Base-by-base conservation (phyloP, 257 asterid genomes). In the Galeopsis tetrahit region DNA sequence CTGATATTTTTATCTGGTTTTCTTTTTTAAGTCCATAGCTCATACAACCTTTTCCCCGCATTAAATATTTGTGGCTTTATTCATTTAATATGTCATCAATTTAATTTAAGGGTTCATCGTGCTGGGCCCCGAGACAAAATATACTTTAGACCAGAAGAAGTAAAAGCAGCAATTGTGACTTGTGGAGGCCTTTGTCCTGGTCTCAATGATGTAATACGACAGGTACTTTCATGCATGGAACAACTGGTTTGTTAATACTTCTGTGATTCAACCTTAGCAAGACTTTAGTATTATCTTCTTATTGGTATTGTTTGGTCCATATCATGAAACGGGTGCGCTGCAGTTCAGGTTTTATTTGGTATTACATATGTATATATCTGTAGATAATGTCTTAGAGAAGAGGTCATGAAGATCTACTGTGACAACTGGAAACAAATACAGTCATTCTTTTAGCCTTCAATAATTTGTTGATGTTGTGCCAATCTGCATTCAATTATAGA, bases 161-260 rank as follows among this genome's bases (percentile, higher is more conserved):
- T 92, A 49, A 92, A 90, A 82, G 96, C 98, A 72, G 98, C 98
- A 38, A 88, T 90, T 71, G 92, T 92, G 58, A 92, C 98, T 51
- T 92, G 98, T 85, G 98, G 98, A 34, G 98, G 98, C 53, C 98
- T 92, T 83, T 92, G 98, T 79, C 98, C 98, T 68, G 98, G 98
- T 66, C 96, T 92, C 63, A 92, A 92, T 79, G 96, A 92, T 88
- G 97, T 92, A 39, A 89, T 89, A 59, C 82, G 97, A 67, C 97
- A 92, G 91, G 96, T 92, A 84, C 61, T 15, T 66, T 49, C 49
- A 44, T 76, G 10, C 75, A 56, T 5, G 33, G 59, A 55, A 46
- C 38, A 11, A 46, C 13, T 67, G 62, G 42, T 10, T 33, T 2
- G 5, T 65, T 60, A 11, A 52, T 15, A n/a, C 31, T 56, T 51